phyloP scores from a whole-genome alignment of 805 yeast genomes.

The Yamadazyma endophytica region DNA sequence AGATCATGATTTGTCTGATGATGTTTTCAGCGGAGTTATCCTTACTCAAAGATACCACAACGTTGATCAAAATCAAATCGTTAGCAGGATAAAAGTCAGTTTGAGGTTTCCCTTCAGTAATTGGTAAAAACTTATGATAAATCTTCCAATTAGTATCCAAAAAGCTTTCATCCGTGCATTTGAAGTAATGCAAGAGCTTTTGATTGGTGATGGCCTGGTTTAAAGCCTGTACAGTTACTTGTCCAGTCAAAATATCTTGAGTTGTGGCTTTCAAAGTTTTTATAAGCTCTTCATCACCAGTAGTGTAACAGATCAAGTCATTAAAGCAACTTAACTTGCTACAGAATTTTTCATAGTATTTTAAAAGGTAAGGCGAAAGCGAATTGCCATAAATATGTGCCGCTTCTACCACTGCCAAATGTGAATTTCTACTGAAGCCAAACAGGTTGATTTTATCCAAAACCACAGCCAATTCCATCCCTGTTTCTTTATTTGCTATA shows the following conservation, averaged over 20 bases:
- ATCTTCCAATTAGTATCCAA: slow-evolving; percentile 14
- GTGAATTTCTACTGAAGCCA: slow-evolving; percentile 28
- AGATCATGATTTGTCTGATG: slow-evolving; percentile 42
- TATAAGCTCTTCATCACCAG: slow-evolving; percentile 16
- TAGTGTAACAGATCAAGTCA: slow-evolving; percentile 46
- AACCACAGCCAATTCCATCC: too few relatives aligned
- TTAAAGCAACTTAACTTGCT: slow-evolving; percentile 61
- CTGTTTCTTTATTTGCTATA: slow-evolving; percentile 38
- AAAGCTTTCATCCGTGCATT: slow-evolving; percentile 5
- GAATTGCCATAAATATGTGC: slow-evolving; percentile 15
- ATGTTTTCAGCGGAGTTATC: slow-evolving; percentile 18
- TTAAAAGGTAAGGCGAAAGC: slow-evolving; percentile 20
- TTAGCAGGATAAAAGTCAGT: slow-evolving; percentile 67
- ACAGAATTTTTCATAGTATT: slow-evolving; percentile 45
- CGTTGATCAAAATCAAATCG: slow-evolving; percentile 57
- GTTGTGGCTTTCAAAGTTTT: slow-evolving; percentile 12
- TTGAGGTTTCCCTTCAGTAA: slow-evolving; percentile 15
- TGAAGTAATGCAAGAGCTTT: slow-evolving; percentile 43
- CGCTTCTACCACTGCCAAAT: slow-evolving; percentile 25
- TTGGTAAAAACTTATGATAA: slow-evolving; percentile 13
- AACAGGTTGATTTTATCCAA: too few relatives aligned
- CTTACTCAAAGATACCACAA: slow-evolving; percentile 18
- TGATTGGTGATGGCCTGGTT: slow-evolving; percentile 35
- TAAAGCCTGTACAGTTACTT: slow-evolving; percentile 13
- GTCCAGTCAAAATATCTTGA: too few relatives aligned